Evolutionary conservation across 257 asterid genomes (phyloP), one percentile per base, ranked within the genome.

Genomic region (Salvia hispanica): DNA sequence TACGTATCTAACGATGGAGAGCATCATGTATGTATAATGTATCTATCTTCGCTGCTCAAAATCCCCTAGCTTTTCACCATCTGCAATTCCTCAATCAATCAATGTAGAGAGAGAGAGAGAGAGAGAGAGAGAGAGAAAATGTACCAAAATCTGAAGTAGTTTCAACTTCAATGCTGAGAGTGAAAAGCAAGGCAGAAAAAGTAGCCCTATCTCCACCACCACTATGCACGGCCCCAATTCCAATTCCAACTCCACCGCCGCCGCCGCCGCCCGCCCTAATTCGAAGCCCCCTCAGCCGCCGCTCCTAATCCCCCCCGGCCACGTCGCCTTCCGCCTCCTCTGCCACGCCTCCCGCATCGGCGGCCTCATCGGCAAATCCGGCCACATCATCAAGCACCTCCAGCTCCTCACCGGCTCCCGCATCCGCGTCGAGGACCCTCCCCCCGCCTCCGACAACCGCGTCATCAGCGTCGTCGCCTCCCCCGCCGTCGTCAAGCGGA

Each of bases 311-410:
- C 90, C 88, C 0, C 69, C 78, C 2, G 88, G 86, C 51, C 79
- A 84, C 52, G 83, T 87, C 1, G 82, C 77, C 56, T 84, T 88
- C 83, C 86, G 97, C 52, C 45, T 88, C 39, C 86, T 90, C 84
- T 85, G 95, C 79, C 95, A 88, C 76, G 76, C 82, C 2, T 86
- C 97, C 11, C 91, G 92, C 36, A 72, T 84, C 44, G 95, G 97
- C 13, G 94, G 94, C 21, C 59, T 88, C 48, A 90, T 90, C 25
- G 95, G 97, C 3, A 86, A 83, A 73, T 77, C 91, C 15, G 95
- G 95, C 10, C 83, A 80, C 62, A 79, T 90, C 21, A 74, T 90
- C 71, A 81, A 85, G 75, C 86, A 85, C 28, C 83, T 90, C n/a
- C 90, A 87, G 78, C 81, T 75, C 12, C 82, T 72, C 6, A 82